Evolutionary conservation across 2,329 filamentous ascomycete species (phyloP), one percentile per base, ranked within the genome.

Genomic region (Metarhizium album): DNA sequence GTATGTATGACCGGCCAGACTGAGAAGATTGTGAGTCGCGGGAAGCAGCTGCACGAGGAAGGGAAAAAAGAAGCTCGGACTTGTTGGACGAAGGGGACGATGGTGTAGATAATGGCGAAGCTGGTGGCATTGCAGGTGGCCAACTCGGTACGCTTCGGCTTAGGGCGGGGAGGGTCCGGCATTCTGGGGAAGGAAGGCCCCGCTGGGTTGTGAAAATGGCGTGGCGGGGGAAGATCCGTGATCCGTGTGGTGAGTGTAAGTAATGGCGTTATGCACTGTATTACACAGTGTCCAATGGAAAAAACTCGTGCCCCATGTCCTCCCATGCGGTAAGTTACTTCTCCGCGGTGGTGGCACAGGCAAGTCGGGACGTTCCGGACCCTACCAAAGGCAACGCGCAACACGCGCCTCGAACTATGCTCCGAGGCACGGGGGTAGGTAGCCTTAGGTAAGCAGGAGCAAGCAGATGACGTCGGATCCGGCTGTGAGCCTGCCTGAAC

Each of bases 81-180:
- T 43, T 31, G 31, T 16, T 20, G 20, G 38, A 45, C 42, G 45
- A 35, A 29, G 33, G 33, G 42, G 33, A n/a, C 42, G 35, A 22
- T 47, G 42, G 24, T 38, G n/a, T 29, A 18, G 37, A 18, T 42
- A 46, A 24, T 54, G 49, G 45, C 47, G 46, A 47, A 46, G 52
- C 50, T 27, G 31, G 45, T 29, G 43, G 46, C 45, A 45, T 27
- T 27, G 31, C 18, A n/a, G 47, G 35, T 24, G 46, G 48, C 22
- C 33, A 49, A 53, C 55, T 66, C 67, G 67, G 67, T 59, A 60
- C 60, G 59, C 63, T 58, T 70, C 67, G 67, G 67, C 66, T 69
- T 67, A 62, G 58, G 58, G 60, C 58, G 64, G 62, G 37, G 62
- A n/a, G 60, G 47, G 4, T 22, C 38, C 24, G 51, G 49, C 48